Conservation (phyloP, 768 basidiomycete genomes). For the Mycena sanguinolenta region DNA sequence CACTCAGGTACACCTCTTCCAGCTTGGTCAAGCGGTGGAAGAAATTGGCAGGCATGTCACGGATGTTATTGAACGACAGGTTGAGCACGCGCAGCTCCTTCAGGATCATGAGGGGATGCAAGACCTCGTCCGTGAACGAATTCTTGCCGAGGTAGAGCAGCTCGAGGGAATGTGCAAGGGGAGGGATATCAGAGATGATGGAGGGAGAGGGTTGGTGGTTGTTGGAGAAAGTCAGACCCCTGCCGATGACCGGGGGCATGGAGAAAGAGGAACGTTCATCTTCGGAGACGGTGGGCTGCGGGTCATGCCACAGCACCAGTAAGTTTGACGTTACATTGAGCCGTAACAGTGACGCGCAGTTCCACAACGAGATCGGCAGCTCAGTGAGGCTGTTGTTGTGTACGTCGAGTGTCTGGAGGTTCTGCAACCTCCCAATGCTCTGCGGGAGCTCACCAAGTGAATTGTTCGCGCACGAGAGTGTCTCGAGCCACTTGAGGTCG, state of each 20-base stretch:
- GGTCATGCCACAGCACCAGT: constrained; percentile 78
- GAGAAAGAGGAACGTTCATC: constrained; percentile 35
- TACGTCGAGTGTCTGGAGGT: constrained; percentile 82
- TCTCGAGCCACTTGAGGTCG: constrained; percentile 75
- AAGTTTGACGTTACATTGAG: constrained; percentile 94
- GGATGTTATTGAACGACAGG: constrained; percentile 94
- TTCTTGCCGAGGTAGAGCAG: constrained; percentile 94
- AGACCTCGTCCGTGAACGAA: constrained; percentile 81
- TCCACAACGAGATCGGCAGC: constrained; percentile 86
- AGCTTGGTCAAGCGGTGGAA: constrained; percentile 78
- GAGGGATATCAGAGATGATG: constrained; percentile 51
- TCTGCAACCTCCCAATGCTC: constrained; percentile 81
- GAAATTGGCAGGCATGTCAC: constrained; percentile 85
- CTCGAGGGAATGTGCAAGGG: constrained; percentile 79
- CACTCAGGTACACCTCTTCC: constrained; percentile 92
- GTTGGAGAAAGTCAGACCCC: constrained; percentile 34
- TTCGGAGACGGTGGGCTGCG: constrained; percentile 53
- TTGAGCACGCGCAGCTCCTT: constrained; percentile 87
- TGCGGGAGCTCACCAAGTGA: constrained; percentile 81
- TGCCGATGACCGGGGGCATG: constrained; percentile 21
- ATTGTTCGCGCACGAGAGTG: constrained; percentile 91
- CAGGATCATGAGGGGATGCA: constrained; percentile 83
- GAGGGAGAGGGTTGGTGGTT: constrained; percentile 51
- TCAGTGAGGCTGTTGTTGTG: constrained; percentile 92
- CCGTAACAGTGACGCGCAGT: constrained; percentile 75